Evolutionary conservation across 1,284 basidiomycete genomes (phyloP).

Genomic region (Mycosarcoma maydis): DNA sequence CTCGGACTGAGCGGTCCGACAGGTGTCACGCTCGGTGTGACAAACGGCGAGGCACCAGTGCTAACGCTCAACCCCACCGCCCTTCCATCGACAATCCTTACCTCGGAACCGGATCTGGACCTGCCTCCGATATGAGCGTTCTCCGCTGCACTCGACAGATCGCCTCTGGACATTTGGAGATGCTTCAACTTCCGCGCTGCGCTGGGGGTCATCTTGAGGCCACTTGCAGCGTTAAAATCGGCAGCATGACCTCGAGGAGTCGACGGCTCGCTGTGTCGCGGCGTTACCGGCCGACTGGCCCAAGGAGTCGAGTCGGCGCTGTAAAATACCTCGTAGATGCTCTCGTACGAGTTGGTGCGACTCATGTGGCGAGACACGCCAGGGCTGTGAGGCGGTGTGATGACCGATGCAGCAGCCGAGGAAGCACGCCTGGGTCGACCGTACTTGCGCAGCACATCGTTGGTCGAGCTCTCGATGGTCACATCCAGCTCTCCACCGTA

Average conservation of each 20-base stretch:
- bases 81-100: slow-evolving; percentile 25
- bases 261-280: slow-evolving; percentile 43
- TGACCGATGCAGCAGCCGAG: not conserved
- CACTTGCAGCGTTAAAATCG: not conserved
- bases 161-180: slow-evolving; percentile 55
- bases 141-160: slow-evolving; percentile 33
- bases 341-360: slow-evolving; percentile 50
- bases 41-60: slow-evolving; percentile 16
- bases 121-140: slow-evolving; percentile 11
- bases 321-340: slow-evolving; percentile 62
- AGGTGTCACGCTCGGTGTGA: slow-evolving; percentile 34
- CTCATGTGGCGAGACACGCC: slow-evolving; percentile 23
- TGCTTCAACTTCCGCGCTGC: slow-evolving; percentile 50
- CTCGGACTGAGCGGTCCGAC: slow-evolving; percentile 21
- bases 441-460: slow-evolving; percentile 58
- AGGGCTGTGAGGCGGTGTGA: slow-evolving; percentile 15
- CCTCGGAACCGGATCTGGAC: slow-evolving; percentile 10
- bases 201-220: slow-evolving; percentile 47
- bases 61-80: slow-evolving; percentile 39
- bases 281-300: slow-evolving; percentile 45
- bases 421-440: slow-evolving; percentile 35
- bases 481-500: slow-evolving; percentile 59
- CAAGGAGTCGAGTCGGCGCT: slow-evolving; percentile 46
- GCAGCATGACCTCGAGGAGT: slow-evolving; percentile 19
- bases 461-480: slow-evolving; percentile 42